phyloP scores from a whole-genome alignment of 2,329 filamentous ascomycete genomes.

The Achaetomium macrosporum region DNA sequence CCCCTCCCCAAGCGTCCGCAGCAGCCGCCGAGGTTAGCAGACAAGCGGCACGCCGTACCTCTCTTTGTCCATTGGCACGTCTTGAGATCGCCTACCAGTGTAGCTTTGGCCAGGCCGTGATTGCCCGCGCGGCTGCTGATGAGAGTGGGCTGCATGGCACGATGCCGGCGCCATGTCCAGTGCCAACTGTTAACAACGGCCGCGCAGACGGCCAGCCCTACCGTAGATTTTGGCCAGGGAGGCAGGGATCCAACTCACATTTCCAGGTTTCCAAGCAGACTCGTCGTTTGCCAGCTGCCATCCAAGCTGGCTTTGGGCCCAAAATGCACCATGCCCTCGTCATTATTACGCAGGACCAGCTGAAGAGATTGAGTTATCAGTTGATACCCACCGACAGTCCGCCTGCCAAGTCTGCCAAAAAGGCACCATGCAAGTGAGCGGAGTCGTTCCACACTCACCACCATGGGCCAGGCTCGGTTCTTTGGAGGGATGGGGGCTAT shows the following conservation, averaged over 20 bases:
- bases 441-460: conserved; percentile 1
- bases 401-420: conserved; percentile 6
- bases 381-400: not conserved
- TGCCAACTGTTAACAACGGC: no score
- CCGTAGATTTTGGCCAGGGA: no score
- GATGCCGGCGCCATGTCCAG: no score
- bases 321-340: not conserved
- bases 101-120: no score
- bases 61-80: not conserved
- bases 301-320: not conserved
- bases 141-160: no score
- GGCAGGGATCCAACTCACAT: no score
- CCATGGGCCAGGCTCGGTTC: not conserved
- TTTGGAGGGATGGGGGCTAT: conserved; percentile 5
- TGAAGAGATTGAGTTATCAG: conserved; percentile 1
- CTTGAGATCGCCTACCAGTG: no score
- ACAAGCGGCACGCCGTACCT: not conserved
- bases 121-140: no score
- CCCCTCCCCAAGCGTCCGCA: not conserved
- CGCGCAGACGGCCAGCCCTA: no score
- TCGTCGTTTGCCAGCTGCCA: not conserved
- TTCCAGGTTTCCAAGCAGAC: not conserved
- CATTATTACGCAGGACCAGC: not conserved
- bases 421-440: conserved; percentile 8
- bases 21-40: not conserved